A percentile compares a stretch with the other conserved stretches of the same genome.
Conservation (phyloP, 805 yeast genomes). For the Kregervanrija pseudodelftensis region DNA sequence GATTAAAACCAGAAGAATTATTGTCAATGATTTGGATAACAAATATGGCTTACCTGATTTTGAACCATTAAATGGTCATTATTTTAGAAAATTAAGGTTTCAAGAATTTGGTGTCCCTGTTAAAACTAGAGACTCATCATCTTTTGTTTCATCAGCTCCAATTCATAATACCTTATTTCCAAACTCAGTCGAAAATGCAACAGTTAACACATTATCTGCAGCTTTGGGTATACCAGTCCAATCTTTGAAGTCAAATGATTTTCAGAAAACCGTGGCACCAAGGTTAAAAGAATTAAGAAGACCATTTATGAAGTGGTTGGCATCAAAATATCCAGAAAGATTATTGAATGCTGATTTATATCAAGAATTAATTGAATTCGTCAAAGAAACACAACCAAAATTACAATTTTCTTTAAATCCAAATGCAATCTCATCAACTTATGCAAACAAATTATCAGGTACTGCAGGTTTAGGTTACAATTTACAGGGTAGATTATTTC, state of each 20-base stretch:
- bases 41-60: constrained; percentile 63
- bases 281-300: constrained; percentile 40
- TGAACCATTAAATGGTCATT: constrained; percentile 53
- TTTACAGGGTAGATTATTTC: constrained; percentile 59
- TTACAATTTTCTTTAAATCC: constrained; percentile 5
- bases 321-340: constrained; percentile 41
- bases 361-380: constrained; percentile 33
- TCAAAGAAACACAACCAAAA: constrained; percentile 22
- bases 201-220: constrained; percentile 21
- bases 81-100: constrained; percentile 56
- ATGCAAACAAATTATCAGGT: constrained; percentile 36
- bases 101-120: constrained; percentile 59
- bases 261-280: constrained; percentile 23
- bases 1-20: constrained; percentile 50
- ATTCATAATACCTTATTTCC: constrained; percentile 36
- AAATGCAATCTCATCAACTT: constrained; percentile 13
- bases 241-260: constrained; percentile 15
- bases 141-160: not conserved
- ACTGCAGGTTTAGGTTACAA: constrained; percentile 72
- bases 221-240: constrained; percentile 19
- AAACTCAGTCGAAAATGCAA: constrained; percentile 14
- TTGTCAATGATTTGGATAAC: constrained; percentile 61
- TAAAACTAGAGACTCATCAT: constrained; percentile 14
- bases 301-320: constrained; percentile 50
- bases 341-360: constrained; percentile 28